Conservation (phyloP, 2,329 filamentous ascomycete species). For the Aspergillus vadensis region DNA sequence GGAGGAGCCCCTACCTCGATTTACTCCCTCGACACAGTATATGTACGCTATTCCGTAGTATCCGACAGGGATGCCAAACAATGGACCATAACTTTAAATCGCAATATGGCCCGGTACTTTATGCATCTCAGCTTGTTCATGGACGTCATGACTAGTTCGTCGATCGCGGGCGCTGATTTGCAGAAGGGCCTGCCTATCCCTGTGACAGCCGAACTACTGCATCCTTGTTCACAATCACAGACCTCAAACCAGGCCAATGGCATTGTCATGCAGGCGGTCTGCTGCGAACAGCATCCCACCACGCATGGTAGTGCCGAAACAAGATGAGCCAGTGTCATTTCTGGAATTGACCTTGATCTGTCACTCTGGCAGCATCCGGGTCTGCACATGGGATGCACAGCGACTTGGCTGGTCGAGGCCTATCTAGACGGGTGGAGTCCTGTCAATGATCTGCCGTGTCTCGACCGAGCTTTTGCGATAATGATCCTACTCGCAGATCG, state of each 20-base stretch:
- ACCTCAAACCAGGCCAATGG: neutral
- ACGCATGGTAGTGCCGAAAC: neutral
- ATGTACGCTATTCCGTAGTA: neutral
- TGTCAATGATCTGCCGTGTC: neutral
- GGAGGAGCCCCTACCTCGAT: neutral
- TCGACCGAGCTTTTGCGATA: neutral
- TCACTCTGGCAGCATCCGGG: neutral
- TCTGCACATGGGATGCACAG: neutral
- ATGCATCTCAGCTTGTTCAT: neutral
- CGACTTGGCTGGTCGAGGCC: slow-evolving; percentile 1
- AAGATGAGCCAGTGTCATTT: slow-evolving; percentile 2
- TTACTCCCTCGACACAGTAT: too few relatives aligned
- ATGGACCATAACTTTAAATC: neutral
- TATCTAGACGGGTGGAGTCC: neutral
- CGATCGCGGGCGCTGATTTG: neutral
- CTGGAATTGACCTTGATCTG: neutral
- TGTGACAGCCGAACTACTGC: slow-evolving; percentile 9
- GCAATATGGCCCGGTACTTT: slow-evolving; percentile 2
- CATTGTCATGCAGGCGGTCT: slow-evolving; percentile 8
- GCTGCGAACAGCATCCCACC: slow-evolving; percentile 2
- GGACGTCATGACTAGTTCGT: neutral
- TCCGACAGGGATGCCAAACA: neutral
- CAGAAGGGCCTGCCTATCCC: neutral
- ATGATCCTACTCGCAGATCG: neutral
- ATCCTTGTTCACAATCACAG: slow-evolving; percentile 1